Evolutionary conservation across 352 stramenopile species (phyloP), one percentile per base, ranked within the genome.

Genomic region (Thraustochytrium sp.): DNA sequence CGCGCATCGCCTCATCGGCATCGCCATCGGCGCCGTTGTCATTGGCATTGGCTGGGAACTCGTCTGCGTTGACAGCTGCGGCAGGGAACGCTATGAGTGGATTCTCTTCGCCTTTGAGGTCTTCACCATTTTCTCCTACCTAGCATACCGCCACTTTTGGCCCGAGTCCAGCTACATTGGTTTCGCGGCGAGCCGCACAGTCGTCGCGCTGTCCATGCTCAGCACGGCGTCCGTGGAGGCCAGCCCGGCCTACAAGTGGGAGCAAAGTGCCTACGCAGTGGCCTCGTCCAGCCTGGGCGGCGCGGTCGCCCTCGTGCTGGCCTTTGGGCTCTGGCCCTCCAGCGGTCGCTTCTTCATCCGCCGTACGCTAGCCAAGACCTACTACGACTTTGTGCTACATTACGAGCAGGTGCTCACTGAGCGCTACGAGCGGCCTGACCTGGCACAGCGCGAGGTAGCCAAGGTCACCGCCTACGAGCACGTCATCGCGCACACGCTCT

Each of bases 361-460:
- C 31, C 3, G 34, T 4, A 46, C 40, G 51, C 68, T 80, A 3
- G 26, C 68, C n/a, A 26, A 42, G 8, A 64, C 40, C 26, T 80
- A 65, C 51, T 29, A 80, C 48, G 51, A 80, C 44, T 72, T 80
- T 72, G 40, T 80, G 68, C 36, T 80, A 34, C 40, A 53, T 26
- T 55, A 49, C 53, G 68, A 80, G 51, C 34, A 63, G 31, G 46
- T 80, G 5, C 31, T 80, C 34, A 4, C 23, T 5, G 31, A 21
- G n/a, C 46, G 46, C 29, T 72, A 80, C 51, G 53, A 80, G 62
- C 62, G 37, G 11, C 62, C 62, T 0, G 40, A 54, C 23, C 34
- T 34, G 9, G 49, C 11, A 8, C 18, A 55, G 9, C 46, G 42
- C 46, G 51, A 40, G 46, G 16, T 51, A 11, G 4, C 37, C 34